phyloP scores from a whole-genome alignment of 768 basidiomycete species.

The Amanita pallidorosea region DNA sequence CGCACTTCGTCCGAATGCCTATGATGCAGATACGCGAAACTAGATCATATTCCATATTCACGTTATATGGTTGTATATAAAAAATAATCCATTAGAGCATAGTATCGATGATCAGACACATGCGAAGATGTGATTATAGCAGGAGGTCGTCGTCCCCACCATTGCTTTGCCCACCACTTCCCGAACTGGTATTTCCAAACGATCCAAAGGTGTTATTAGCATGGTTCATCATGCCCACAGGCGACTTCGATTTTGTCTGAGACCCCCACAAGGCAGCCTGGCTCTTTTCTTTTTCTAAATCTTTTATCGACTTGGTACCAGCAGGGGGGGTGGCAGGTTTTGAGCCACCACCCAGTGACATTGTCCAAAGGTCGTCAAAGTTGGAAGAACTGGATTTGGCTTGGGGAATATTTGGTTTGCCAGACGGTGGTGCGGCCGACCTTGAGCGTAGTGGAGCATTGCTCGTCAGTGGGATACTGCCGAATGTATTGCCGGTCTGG shows the following conservation, averaged over 20 bases:
- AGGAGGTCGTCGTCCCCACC: conserved; percentile 31
- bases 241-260: conserved; percentile 10
- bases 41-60: too few relatives aligned
- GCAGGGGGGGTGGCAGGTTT: conserved; percentile 23
- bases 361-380: conserved; percentile 86
- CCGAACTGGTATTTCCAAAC: conserved; percentile 15
- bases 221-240: neutral
- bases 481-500: conserved; percentile 20
- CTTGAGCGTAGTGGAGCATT: neutral
- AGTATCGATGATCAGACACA: conserved; percentile 3
- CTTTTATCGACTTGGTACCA: conserved; percentile 71
- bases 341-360: conserved; percentile 52
- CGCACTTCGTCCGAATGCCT: too few relatives aligned
- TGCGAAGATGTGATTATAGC: conserved; percentile 16
- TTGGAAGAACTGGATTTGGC: conserved; percentile 30
- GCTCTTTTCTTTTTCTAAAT: conserved; percentile 81
- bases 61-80: neutral
- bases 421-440: neutral
- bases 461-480: conserved; percentile 1
- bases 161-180: conserved; percentile 6
- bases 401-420: conserved; percentile 17
- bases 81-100: conserved; percentile 7
- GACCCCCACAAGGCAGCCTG: conserved; percentile 72
- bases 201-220: conserved; percentile 19
- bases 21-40: too few relatives aligned